These are phyloP conservation scores for Talaromyces funiculosus DNA, from an alignment of 2,329 filamentous ascomycete genomes.

Conservation along the genomic window DNA sequence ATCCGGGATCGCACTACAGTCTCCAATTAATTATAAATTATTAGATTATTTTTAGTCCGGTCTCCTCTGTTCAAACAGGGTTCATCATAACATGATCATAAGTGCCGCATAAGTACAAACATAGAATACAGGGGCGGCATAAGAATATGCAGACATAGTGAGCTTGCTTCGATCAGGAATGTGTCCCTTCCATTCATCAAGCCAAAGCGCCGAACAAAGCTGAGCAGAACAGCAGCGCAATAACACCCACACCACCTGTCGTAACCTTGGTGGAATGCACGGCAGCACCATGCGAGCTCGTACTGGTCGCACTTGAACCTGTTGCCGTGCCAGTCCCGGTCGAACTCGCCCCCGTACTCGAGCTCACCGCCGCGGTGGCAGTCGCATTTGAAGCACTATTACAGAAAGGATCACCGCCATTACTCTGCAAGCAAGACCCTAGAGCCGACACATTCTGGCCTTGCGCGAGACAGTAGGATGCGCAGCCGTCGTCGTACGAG, in stretches of 20 bases:
- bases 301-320: slow-evolving; percentile 17
- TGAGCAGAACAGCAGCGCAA: slow-evolving; percentile 29
- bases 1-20: too few species aligned
- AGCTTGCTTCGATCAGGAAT: too few species aligned
- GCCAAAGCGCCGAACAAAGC: slow-evolving; percentile 24
- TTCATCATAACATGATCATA: too few species aligned
- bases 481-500: slow-evolving; percentile 46
- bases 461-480: slow-evolving; percentile 47
- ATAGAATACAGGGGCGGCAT: background rate
- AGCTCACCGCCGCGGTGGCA: slow-evolving; percentile 29
- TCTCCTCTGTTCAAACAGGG: too few species aligned
- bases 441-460: slow-evolving; percentile 35
- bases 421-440: slow-evolving; percentile 35
- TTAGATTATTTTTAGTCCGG: too few species aligned
- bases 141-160: too few species aligned
- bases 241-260: slow-evolving; percentile 26
- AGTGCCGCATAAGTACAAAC: background rate
- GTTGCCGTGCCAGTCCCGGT: background rate
- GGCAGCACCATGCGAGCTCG: slow-evolving; percentile 18
- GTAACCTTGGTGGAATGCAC: slow-evolving; percentile 21
- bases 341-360: background rate
- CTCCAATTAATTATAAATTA: too few species aligned
- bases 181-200: slow-evolving; percentile 1
- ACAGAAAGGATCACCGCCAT: slow-evolving; percentile 44
- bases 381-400: slow-evolving; percentile 33